These are phyloP conservation scores for Paxillus rubicundulus DNA, from an alignment of 768 basidiomycete species.

Conservation along the genomic window DNA sequence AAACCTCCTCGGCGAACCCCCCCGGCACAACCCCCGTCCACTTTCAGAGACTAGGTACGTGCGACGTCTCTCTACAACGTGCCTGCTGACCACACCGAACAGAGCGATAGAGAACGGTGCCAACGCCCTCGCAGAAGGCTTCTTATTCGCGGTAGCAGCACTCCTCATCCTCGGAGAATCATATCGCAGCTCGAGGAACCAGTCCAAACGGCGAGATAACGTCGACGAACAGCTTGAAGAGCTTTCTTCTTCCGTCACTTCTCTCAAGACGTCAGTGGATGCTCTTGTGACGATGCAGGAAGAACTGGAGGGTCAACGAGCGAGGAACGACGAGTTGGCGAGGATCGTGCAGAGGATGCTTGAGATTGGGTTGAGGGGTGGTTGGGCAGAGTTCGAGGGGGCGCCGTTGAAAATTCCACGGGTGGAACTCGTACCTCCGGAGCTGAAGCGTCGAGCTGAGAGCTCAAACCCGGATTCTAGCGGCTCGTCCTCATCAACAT, in stretches of 20 bases:
- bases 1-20: conserved; percentile 73
- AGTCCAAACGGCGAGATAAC: conserved; percentile 65
- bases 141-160: conserved; percentile 77
- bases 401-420: conserved; percentile 53
- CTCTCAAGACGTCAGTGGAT: conserved; percentile 44
- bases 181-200: conserved; percentile 69
- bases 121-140: conserved; percentile 81
- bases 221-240: conserved; percentile 72
- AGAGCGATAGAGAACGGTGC: conserved; percentile 88
- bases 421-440: conserved; percentile 32
- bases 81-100: background rate
- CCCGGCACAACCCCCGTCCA: conserved; percentile 62
- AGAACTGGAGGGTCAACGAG: conserved; percentile 30
- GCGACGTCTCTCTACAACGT: background rate
- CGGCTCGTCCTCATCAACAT: background rate
- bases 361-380: conserved; percentile 61
- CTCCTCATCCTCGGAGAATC: conserved; percentile 72
- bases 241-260: conserved; percentile 45
- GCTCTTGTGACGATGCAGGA: conserved; percentile 44
- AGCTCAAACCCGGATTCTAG: background rate
- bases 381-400: conserved; percentile 63
- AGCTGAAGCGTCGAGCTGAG: background rate
- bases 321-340: conserved; percentile 61
- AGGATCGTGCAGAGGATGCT: conserved; percentile 65
- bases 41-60: conserved; percentile 71